Evolutionary conservation across 768 basidiomycete species (phyloP).

Genomic region (Boletus rufocinnamomeus): DNA sequence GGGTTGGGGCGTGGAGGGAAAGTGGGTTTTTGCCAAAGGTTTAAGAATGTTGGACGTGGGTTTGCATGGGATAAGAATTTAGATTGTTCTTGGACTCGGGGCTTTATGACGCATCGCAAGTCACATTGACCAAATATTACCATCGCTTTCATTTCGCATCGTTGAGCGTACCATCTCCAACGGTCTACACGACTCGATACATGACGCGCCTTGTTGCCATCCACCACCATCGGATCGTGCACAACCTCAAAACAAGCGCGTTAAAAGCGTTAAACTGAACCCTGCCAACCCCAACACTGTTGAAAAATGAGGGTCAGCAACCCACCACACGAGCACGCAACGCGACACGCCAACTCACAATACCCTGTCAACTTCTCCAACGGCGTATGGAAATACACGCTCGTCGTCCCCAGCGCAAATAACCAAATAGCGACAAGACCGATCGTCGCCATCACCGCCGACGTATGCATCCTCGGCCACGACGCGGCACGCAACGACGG

Average conservation of each 20-base stretch:
- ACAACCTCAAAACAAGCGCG: conserved; percentile 21
- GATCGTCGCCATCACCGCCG: conserved; percentile 49
- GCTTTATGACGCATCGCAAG: too few species aligned
- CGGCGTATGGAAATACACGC: conserved; percentile 89
- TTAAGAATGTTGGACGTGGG: background rate
- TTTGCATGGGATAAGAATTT: background rate
- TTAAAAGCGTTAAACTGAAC: conserved; percentile 37
- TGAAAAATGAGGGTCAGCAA: conserved; percentile 4
- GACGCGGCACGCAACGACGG: conserved; percentile 46
- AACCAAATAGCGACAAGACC: conserved; percentile 64
- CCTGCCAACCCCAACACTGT: conserved; percentile 42
- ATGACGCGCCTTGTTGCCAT: background rate
- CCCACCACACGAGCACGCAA: background rate
- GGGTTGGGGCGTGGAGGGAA: conserved; percentile 44
- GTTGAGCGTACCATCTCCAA: background rate
- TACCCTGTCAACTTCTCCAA: conserved; percentile 86
- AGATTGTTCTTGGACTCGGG: background rate
- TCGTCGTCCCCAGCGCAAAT: conserved; percentile 76
- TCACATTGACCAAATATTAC: background rate
- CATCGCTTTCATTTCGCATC: background rate
- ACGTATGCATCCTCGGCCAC: conserved; percentile 48
- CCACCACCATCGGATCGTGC: background rate
- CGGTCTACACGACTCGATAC: background rate
- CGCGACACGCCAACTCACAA: conserved; percentile 49
- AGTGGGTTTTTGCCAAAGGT: conserved; percentile 36